A percentile compares a stretch with the other conserved stretches of the same genome.
phyloP scores from a whole-genome alignment of 2,329 filamentous ascomycete species.

The Ustulina deusta region DNA sequence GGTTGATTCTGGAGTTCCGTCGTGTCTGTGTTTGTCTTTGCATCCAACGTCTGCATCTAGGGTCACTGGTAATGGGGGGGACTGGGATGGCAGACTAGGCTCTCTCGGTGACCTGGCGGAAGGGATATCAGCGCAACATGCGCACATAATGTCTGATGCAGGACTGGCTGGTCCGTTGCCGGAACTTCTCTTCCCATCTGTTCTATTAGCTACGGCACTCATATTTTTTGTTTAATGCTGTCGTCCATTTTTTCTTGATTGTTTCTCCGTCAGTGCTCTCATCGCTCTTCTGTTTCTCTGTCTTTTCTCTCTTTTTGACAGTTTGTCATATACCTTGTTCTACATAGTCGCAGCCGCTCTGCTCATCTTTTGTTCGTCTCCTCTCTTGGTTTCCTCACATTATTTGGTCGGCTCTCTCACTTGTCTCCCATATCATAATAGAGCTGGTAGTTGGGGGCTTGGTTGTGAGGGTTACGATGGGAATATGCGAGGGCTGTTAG shows the following conservation, averaged over 20 bases:
- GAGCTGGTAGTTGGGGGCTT: slow-evolving; percentile 43
- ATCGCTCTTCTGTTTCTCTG: slow-evolving; percentile 26
- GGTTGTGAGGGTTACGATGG: slow-evolving; percentile 40
- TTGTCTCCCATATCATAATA: slow-evolving; percentile 40
- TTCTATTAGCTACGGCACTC: slow-evolving; percentile 62
- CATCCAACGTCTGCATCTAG: slow-evolving; percentile 53
- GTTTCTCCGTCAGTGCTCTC: slow-evolving; percentile 9
- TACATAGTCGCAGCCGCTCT: slow-evolving; percentile 56
- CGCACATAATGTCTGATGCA: slow-evolving; percentile 55
- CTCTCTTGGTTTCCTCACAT: slow-evolving; percentile 33
- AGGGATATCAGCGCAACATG: slow-evolving; percentile 47
- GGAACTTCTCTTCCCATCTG: slow-evolving; percentile 59
- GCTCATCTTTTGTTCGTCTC: slow-evolving; percentile 40
- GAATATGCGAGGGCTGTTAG: slow-evolving; percentile 19
- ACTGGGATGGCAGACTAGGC: slow-evolving; percentile 50
- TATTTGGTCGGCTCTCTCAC: slow-evolving; percentile 25
- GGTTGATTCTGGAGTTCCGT: slow-evolving; percentile 49
- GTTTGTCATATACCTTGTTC: slow-evolving; percentile 69
- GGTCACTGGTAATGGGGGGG: slow-evolving; percentile 52
- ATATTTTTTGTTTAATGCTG: slow-evolving; percentile 56
- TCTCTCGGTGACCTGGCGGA: slow-evolving; percentile 49
- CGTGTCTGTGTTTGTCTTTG: slow-evolving; percentile 49
- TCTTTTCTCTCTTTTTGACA: slow-evolving; percentile 41
- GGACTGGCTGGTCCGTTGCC: slow-evolving; percentile 55
- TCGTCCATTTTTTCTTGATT: slow-evolving; percentile 47